Evolutionary conservation across 495 filamentous ascomycete species (phyloP), one percentile per base, ranked within the genome.

Genomic region (Peziza echinospora): DNA sequence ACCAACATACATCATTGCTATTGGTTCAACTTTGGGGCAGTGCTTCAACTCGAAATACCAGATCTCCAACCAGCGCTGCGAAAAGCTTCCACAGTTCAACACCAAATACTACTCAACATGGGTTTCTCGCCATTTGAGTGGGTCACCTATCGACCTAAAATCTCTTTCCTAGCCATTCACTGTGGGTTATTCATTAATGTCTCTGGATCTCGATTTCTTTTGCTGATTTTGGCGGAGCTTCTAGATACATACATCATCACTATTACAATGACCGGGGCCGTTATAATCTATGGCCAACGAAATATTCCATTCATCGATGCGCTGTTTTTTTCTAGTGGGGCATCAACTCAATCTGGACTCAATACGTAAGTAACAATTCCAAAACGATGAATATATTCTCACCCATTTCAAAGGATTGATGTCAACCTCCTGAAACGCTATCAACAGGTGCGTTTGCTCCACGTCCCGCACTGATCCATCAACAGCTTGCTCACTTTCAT

Each of bases 301-400:
- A 57, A 49, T 34, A 57, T 99, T 34, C 49, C 62, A 5, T 99
- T 91, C 54, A 82, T 86, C 49, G 85, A 99, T 69, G 82, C 85
- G 11, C 71, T 99, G 16, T 84, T 93, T 66, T 80, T 92, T 49
- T 69, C 78, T 10, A 70, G 68, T 49, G 85, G 91, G 11, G 69
- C 78, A 26, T 74, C 80, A 46, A 94, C 86, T 1, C 89, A 99
- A 60, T 87, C 82, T 43, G 89, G 89, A 0, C 65, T 99, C 48
- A 97, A 97, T 62, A 78, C 84, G 53, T 72, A 59, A 26, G 65
- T 54, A 37, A 22, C 40, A 25, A 26, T 43, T 17, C 22, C 25
- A 51, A 52, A 23, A 3, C 24, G 19, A 49, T 37, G 30, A 11
- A 37, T 37, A 49, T 47, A 44, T 62, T 16, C 45, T 39, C 23